Conservation (phyloP, 768 basidiomycete species). For the Mycena albidolilacea region DNA sequence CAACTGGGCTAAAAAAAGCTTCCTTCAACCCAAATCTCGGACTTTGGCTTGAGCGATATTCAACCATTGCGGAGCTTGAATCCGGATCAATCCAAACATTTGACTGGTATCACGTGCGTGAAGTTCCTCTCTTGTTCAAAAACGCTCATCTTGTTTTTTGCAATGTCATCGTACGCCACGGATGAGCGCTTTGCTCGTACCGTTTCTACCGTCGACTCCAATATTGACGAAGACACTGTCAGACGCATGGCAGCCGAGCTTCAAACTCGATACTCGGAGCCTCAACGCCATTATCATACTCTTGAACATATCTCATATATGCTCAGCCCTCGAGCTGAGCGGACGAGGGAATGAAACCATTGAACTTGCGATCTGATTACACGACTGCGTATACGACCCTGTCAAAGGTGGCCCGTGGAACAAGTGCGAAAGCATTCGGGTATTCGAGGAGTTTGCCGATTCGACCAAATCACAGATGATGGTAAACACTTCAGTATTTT, state of each 20-base stretch:
- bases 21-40: too few relatives aligned
- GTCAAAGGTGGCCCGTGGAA: conserved; percentile 38
- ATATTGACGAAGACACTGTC: conserved; percentile 11
- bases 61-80: too few relatives aligned
- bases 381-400: conserved; percentile 42
- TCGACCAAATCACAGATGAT: conserved; percentile 21
- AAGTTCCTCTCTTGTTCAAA: background rate
- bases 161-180: conserved; percentile 23
- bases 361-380: conserved; percentile 41
- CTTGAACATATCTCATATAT: conserved; percentile 39
- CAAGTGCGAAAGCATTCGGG: conserved; percentile 38
- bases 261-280: conserved; percentile 35
- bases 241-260: conserved; percentile 20
- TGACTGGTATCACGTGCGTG: conserved; percentile 1
- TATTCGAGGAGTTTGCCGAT: conserved; percentile 35
- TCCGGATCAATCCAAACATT: too few relatives aligned
- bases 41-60: too few relatives aligned
- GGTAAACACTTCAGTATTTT: conserved; percentile 13
- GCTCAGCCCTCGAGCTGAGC: conserved; percentile 30
- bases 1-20: too few relatives aligned
- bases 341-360: conserved; percentile 4
- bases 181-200: conserved; percentile 17
- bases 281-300: conserved; percentile 41
- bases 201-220: conserved; percentile 18
- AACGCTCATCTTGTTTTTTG: conserved; percentile 8